A percentile compares a stretch with the other conserved stretches of the same genome.
These are phyloP conservation scores for Lodderomyces oxycetoniae DNA, from an alignment of 1,139 yeast species.

Conservation along the genomic window DNA sequence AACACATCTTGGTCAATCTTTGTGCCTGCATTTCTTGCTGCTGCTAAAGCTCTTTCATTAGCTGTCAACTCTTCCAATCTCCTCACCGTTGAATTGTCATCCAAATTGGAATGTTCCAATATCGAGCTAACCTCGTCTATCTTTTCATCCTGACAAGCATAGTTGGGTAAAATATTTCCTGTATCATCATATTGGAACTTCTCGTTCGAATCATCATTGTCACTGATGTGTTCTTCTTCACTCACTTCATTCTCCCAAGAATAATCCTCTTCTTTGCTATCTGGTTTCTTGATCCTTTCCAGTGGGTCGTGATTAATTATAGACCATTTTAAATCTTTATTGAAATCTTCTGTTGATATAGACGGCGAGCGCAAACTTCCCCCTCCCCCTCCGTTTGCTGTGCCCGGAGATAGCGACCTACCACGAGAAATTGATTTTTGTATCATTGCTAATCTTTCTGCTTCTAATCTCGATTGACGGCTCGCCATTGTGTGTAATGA, in stretches of 20 bases:
- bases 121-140: conserved; percentile 40
- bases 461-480: conserved; percentile 40
- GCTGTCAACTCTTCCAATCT: conserved; percentile 56
- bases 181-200: conserved; percentile 61
- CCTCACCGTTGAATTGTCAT: conserved; percentile 40
- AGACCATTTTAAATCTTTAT: conserved; percentile 44
- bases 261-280: conserved; percentile 12
- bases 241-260: conserved; percentile 42
- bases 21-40: conserved; percentile 51
- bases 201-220: conserved; percentile 51
- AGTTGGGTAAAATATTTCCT: conserved; percentile 58
- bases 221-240: conserved; percentile 67
- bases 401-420: conserved; percentile 34
- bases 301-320: conserved; percentile 56
- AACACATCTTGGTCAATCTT: conserved; percentile 42
- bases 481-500: conserved; percentile 29
- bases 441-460: conserved; percentile 41
- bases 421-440: conserved; percentile 40
- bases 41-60: conserved; percentile 55
- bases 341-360: conserved; percentile 33
- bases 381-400: conserved; percentile 19
- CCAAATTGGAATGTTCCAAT: conserved; percentile 42
- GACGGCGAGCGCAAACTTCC: conserved; percentile 33
- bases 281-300: conserved; percentile 36
- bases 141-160: conserved; percentile 47